Conservation (phyloP, 2,329 filamentous ascomycete genomes). For the Trichoderma gracile region DNA sequence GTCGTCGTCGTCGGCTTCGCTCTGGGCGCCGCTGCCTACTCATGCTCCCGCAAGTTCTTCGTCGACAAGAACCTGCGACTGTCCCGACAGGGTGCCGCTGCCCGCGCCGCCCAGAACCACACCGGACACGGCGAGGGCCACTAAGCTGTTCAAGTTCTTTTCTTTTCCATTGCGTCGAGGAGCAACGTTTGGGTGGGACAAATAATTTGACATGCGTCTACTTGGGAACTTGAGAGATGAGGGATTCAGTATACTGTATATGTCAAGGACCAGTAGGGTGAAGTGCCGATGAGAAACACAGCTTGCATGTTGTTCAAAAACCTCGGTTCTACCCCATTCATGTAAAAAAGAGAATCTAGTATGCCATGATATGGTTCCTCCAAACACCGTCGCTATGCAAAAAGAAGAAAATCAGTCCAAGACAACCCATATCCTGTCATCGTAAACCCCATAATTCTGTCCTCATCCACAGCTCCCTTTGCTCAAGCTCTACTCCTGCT, state of each 20-base stretch:
- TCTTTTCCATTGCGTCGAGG: not conserved
- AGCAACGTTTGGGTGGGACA: slow-evolving; percentile 16
- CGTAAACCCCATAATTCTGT: slow-evolving; percentile 21
- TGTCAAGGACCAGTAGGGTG: slow-evolving; percentile 27
- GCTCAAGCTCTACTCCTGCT: slow-evolving; percentile 58
- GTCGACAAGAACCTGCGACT: slow-evolving; percentile 93
- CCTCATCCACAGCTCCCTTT: not conserved
- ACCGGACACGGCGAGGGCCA: slow-evolving; percentile 27
- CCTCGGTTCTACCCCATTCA: not conserved
- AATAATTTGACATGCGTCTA: slow-evolving; percentile 24
- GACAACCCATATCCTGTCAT: slow-evolving; percentile 23
- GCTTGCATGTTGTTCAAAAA: slow-evolving; percentile 22
- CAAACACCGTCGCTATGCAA: slow-evolving; percentile 52
- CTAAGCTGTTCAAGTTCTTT: slow-evolving; percentile 12
- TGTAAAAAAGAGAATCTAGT: slow-evolving; percentile 25
- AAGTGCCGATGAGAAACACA: slow-evolving; percentile 26
- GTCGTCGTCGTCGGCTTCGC: slow-evolving; percentile 87
- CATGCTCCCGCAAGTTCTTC: slow-evolving; percentile 75
- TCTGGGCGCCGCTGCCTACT: slow-evolving; percentile 78
- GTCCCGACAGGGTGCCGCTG: slow-evolving; percentile 62
- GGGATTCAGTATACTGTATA: slow-evolving; percentile 27
- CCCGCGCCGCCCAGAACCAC: slow-evolving; percentile 37
- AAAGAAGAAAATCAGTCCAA: slow-evolving; percentile 8
- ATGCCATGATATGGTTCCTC: slow-evolving; percentile 29
- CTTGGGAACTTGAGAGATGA: slow-evolving; percentile 8